Base-by-base conservation (phyloP, 208 protist species). In the Wallacemonas sp. region DNA sequence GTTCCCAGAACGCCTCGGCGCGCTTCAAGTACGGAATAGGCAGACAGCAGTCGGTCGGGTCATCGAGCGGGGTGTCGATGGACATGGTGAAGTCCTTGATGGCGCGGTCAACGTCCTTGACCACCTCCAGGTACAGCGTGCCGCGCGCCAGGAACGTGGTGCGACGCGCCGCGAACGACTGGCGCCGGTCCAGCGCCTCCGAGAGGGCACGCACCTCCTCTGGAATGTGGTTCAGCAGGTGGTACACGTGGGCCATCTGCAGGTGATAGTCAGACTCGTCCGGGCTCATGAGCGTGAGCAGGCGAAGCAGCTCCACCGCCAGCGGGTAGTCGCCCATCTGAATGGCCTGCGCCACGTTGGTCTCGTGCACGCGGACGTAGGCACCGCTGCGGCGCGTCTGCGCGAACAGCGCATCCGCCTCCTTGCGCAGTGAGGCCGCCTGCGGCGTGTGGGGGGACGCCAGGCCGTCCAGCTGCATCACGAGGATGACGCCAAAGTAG, bases 51-150 rank as follows among this genome's bases (percentile, higher is more conserved):
- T 86, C 85, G 39, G 62, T 23, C 32, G 44, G 52, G 46, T 73
- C 69, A 57, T 81, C 74, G 3, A 77, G 49, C 12, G 74, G 69
- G 3, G 87, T 66, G 49, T 66, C 70, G 46, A 96, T 73, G 38
- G 82, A 73, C 29, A 94, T 72, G 11, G 83, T 90, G 54, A 93
- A 89, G 65, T 96, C 91, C 23, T 78, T 75, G 72, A 96, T 91
- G 18, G 91, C 91, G 20, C 81, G 65, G 55, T 88, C 80, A 70
- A 83, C 69, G 57, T 87, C 72, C n/a, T 67, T 44, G 18, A 85
- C 49, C 39, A 81, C 68, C 20, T 84, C 80, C 2, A 78, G 73
- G 67, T 87, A 87, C 32, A 92, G 72, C 1, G 76, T 73, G n/a
- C 87, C 91, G n/a, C 91, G 87, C 2, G 76, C 76, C 23, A 96